Evolutionary conservation across 305 asterid species (phyloP).

Genomic region (Solanum hybrid): DNA sequence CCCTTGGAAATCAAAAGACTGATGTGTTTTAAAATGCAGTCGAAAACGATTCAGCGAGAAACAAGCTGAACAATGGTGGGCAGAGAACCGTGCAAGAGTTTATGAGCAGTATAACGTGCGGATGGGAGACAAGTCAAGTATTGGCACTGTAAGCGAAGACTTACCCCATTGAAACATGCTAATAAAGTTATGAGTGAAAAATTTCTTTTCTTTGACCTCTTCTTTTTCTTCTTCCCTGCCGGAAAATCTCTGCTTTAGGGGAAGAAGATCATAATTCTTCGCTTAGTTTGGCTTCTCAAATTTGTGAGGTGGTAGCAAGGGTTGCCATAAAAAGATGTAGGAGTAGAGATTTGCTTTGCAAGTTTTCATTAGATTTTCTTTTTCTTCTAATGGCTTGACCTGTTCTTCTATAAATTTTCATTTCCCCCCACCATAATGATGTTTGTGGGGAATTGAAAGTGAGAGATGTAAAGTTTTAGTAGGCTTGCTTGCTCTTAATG

Average conservation of each 20-base stretch:
- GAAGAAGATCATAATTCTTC: constrained; percentile 7
- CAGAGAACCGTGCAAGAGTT: constrained; percentile 47
- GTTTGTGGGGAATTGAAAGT: constrained; percentile 13
- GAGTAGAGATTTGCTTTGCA: constrained; percentile 18
- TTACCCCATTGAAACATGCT: constrained; percentile 17
- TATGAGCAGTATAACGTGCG: constrained; percentile 43
- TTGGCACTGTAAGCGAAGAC: constrained; percentile 38
- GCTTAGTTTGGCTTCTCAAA: constrained; percentile 15
- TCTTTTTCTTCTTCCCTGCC: constrained; percentile 10
- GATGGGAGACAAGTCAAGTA: constrained; percentile 34
- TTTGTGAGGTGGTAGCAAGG: constrained; percentile 12
- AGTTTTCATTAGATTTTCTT: constrained; percentile 14
- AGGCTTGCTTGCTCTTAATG: constrained; percentile 15
- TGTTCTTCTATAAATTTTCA: background rate
- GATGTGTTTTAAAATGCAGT: constrained; percentile 21
- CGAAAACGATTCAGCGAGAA: constrained; percentile 50
- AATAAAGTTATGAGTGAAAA: constrained; percentile 7
- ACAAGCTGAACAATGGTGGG: constrained; percentile 62
- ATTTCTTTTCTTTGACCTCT: background rate
- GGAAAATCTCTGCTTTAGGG: constrained; percentile 5
- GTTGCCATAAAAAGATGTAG: constrained; percentile 9
- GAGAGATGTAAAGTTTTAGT: constrained; percentile 30
- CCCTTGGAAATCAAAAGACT: background rate
- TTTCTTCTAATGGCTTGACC: constrained; percentile 4
- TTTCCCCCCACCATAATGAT: constrained; percentile 9